phyloP scores from a whole-genome alignment of 192 early-diverging fungal species.

The Backusella mclennaniae region DNA sequence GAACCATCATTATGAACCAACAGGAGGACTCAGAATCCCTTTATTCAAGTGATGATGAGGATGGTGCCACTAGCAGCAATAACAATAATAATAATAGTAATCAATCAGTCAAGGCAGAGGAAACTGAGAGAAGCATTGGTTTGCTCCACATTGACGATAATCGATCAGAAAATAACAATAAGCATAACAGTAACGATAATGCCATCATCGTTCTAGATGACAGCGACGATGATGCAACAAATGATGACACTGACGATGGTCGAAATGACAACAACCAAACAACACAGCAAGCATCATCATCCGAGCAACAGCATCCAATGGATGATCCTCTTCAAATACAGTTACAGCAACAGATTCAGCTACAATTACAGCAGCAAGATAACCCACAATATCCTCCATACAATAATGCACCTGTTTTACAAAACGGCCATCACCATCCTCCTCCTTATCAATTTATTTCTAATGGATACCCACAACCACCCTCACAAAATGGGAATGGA shows the following conservation, averaged over 20 bases:
- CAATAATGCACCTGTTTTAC: not conserved
- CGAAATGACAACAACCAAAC: not conserved
- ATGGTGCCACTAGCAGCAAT: not conserved
- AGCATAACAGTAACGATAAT: not conserved
- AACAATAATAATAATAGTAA: not conserved
- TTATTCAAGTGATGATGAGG: not conserved
- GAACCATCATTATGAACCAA: conserved; percentile 8
- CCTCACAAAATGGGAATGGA: not conserved
- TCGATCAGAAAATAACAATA: not conserved
- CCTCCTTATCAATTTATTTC: not conserved
- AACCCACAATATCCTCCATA: not conserved
- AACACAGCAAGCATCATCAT: not conserved
- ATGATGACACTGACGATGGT: not conserved
- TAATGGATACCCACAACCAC: not conserved
- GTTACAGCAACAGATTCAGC: not conserved
- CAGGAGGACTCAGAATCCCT: not conserved
- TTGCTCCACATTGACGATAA: not conserved
- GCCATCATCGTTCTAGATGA: not conserved
- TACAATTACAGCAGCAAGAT: not conserved
- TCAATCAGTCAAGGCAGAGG: not conserved
- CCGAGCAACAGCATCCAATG: not conserved
- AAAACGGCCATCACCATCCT: not conserved
- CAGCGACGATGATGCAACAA: not conserved
- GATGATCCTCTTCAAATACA: not conserved
- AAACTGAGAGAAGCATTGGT: not conserved